Base-by-base conservation (phyloP, 228 moss, liverwort and hornwort species). In the Sphagnum fallax region DNA sequence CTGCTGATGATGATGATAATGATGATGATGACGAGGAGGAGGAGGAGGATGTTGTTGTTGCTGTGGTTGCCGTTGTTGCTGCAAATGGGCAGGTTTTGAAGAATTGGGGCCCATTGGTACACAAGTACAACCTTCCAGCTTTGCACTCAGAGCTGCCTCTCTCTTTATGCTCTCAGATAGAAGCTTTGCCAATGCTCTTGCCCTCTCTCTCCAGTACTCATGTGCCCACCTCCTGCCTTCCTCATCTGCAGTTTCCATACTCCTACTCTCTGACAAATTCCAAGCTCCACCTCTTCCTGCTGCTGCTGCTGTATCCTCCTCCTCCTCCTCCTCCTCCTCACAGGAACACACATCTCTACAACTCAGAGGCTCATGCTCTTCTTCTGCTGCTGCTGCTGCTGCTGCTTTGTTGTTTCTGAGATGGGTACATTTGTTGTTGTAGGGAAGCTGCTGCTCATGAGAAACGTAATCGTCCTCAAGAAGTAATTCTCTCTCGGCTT, bases 401-500 rank as follows among this genome's bases (percentile, higher is more conserved):
- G 32, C 32, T 32, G 32, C 16, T 16, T 32, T 32, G 0, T 32
- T 75, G 50, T 73, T 75, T 70, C 70, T 69, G 16, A 72, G 71
- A 66, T 69, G 62, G 49, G 72, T 75, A 55, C 9, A 49, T 8
- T 49, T 50, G 71, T 75, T 71, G 53, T 52, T 16, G 71, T 73
- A 5, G 32, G 8, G 50, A 18, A 11, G 13, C 59, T 61, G 10
- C 15, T 58, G 15, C 4, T 68, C 67, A 70, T 47, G 52, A 12
- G 69, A 4, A 71, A 51, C 64, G 10, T 64, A 67, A 63, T 79
- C 82, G 69, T 78, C 53, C 68, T 75, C 76, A 57, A 66, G 65
- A 65, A 65, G 65, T 52, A 71, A 75, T 72, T 74, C 74, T 50
- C 66, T 72, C 79, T 82, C 75, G 4, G 75, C 82, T 78, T 82